Base-by-base conservation (phyloP, 257 asterid genomes). In the Fraxinus excelsior region DNA sequence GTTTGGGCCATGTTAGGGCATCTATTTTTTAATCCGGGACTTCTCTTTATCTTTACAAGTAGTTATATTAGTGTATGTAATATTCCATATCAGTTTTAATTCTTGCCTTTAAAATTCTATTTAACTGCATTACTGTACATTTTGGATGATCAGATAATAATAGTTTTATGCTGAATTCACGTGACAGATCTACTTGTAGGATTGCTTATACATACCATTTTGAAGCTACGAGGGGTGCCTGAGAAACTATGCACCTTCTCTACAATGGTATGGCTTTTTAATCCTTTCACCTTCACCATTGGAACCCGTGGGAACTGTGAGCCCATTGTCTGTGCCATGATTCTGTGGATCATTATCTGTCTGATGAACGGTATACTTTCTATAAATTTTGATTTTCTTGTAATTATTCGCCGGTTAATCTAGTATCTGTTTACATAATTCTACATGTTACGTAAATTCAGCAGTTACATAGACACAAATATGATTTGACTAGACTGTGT, bases 251-350 rank as follows among this genome's bases (percentile, higher is more conserved):
- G 91, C 84, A 80, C 84, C 68, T 87, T 85, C 76, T 88, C 93
- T 0, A 86, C 92, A 23, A 88, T 86, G 87, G 86, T 89, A 35
- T 95, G 99, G 99, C 92, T 95, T 82, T 90, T 95, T 84, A 95
- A 93, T 77, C 99, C 98, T 14, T 95, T 95, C 84, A 95, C 99
- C 82, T 91, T 95, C 86, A 95, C 99, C 8, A 91, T 95, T 74
- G 99, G 99, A 80, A 93, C 99, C 21, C 98, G 99, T 32, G 98
- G 99, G 60, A 95, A 95, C 86, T 95, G 99, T 75, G 99, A 95
- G 80, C 98, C 98, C 58, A 76, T 93, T 73, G 83, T 95, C 70
- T 93, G 98, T 81, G 93, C 97, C 87, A 89, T 95, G 85, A 86
- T 95, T 76, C 87, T 95, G 13, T 95, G 99, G 97, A 88, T 90